Evolutionary conservation across 2,329 filamentous ascomycete species (phyloP), one percentile per base, ranked within the genome.

Genomic region (Plenodomus lindquistii): DNA sequence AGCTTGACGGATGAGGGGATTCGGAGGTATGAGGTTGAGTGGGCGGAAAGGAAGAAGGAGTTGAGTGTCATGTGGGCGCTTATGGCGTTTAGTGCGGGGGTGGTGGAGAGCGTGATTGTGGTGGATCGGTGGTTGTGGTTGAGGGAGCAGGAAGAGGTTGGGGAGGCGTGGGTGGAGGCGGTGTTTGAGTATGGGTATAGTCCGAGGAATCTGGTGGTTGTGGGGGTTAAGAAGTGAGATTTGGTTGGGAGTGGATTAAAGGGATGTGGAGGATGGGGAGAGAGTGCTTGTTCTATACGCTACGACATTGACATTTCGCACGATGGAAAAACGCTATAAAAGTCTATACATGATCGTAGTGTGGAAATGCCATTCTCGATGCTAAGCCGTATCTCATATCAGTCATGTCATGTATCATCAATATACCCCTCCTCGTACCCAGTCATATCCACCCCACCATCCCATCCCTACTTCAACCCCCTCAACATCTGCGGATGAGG

Each of bases 81-180:
- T 63, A 99, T 99, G 93, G 92, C 94, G 1, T 97, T 96, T 64
- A 95, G 91, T 70, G 92, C 93, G 2, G 85, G 85, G 17, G 87
- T 96, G 3, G 86, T 95, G 2, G 94, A 99, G 77, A 90, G 91
- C 24, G 77, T 95, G 50, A 93, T 99, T 62, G 91, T 96, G 42
- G 84, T 87, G 38, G 94, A 99, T 77, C 82, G 94, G 38, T 99
- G 91, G 89, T 76, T 89, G 53, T 99, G 87, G 75, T 76, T 99
- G 59, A 82, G 79, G 48, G 93, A 99, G 75, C 89, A 96, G 60
- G 65, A 75, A 41, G 82, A 87, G 36, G 75, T 86, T 6, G 85
- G 82, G 56, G 81, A 88, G 56, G 88, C 86, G 50, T 99, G 94
- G 94, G 92, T 96, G 4, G 91, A 97, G 76, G 81, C 88, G 1